Base-by-base conservation (phyloP, 78 protist species). In the Abeoforma whisleri region DNA sequence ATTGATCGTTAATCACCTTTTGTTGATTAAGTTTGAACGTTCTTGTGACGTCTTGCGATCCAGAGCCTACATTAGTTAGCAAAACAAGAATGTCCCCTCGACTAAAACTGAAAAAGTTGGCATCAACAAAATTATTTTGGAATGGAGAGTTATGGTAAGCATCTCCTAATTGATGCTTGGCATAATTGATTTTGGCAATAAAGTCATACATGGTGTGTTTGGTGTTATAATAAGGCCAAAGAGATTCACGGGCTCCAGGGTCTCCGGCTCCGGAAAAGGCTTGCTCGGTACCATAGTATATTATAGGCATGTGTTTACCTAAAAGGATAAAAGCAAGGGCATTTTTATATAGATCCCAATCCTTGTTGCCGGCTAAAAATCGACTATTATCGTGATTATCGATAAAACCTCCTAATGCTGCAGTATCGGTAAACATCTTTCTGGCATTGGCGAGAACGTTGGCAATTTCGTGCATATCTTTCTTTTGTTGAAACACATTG, bases 271-370 rank as follows among this genome's bases (percentile, higher is more conserved):
- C 88, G 68, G 93, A 90, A 87, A 87, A 90, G 39, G 69, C 87
- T 16, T n/a, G 85, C 73, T 90, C 94, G 16, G 89, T 84, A 39
- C 94, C 94, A 86, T 92, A 92, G 80, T 92, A 92, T 57, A 87
- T 31, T 71, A 89, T 1, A 28, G 94, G 94, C n/a, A 90, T 16
- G 35, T 89, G 91, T 36, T 25, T 39, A 19, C 77, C 81, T 30
- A 84, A 68, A 19, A 87, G 2, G 71, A 23, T 16, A 68, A 37
- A 91, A 22, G 88, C 79, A 31, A 91, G 71, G 33, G 93, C 91
- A 35, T n/a, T 34, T 40, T 74, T 80, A 83, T 71, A 84, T 28
- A 35, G 38, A 1, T 72, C 19, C 39, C 57, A 16, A 68, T 87
- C 92, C 28, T 72, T 22, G 1, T 23, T 34, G 73, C 8, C 33